A percentile compares a stretch with the other conserved stretches of the same genome.
phyloP scores from a whole-genome alignment of 2,329 filamentous ascomycete species.

The Drechslerella coelobrocha region DNA sequence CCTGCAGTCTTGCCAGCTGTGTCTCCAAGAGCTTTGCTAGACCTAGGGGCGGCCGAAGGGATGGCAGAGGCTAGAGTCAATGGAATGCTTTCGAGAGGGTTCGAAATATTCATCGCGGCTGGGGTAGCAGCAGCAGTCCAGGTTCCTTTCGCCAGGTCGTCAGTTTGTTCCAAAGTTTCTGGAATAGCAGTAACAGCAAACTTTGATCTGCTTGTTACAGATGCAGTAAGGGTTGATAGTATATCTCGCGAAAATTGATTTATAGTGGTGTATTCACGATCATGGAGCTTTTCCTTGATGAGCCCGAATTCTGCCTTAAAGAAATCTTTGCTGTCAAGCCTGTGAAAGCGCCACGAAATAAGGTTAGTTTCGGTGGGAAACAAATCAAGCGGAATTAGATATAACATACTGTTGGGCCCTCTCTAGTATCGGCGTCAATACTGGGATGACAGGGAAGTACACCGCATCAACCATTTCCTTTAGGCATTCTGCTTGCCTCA shows the following conservation, averaged over 20 bases:
- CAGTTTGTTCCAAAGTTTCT: conserved; percentile 12
- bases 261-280: conserved; percentile 67
- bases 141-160: conserved; percentile 4
- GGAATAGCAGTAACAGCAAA: conserved; percentile 33
- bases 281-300: conserved; percentile 65
- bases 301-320: conserved; percentile 65
- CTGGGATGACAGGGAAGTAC: conserved; percentile 84
- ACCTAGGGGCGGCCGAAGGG: conserved; percentile 10
- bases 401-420: conserved; percentile 78
- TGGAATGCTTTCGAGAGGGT: conserved; percentile 25
- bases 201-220: conserved; percentile 44
- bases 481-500: conserved; percentile 77
- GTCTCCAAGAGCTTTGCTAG: conserved; percentile 34
- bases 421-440: conserved; percentile 78
- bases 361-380: conserved; percentile 49
- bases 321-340: conserved; percentile 69
- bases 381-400: conserved; percentile 6
- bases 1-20: conserved; percentile 48
- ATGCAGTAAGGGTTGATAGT: conserved; percentile 62
- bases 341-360: conserved; percentile 56
- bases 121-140: conserved; percentile 30
- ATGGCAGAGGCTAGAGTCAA: neutral
- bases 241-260: conserved; percentile 63
- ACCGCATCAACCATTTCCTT: conserved; percentile 82
- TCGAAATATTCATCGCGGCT: conserved; percentile 31